Evolutionary conservation across 352 stramenopile species (phyloP).

Genomic region (Pythium dissotocum): DNA sequence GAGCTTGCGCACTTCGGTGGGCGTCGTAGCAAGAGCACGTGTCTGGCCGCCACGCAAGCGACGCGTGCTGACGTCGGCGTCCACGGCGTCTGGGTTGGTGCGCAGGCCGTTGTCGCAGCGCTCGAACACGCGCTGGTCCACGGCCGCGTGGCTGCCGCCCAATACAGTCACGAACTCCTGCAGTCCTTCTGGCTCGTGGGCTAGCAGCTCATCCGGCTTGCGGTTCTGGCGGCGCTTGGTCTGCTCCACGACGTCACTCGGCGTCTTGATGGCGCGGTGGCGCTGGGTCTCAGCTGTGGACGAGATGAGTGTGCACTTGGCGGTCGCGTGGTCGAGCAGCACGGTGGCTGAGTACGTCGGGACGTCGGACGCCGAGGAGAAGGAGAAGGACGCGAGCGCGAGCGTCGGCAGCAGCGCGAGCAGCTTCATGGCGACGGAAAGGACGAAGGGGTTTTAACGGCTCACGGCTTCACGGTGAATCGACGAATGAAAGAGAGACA

Average conservation of each 20-base stretch:
- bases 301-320: constrained; percentile 20
- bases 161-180: constrained; percentile 23
- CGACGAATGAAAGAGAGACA: background rate
- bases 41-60: background rate
- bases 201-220: constrained; percentile 15
- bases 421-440: background rate
- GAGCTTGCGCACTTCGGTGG: constrained; percentile 27
- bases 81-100: background rate
- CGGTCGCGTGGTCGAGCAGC: background rate
- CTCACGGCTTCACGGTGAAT: background rate
- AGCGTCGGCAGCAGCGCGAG: constrained; percentile 1
- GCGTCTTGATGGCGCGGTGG: constrained; percentile 21
- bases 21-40: background rate
- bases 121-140: constrained; percentile 3
- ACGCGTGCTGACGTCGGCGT: background rate
- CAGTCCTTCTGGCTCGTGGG: constrained; percentile 1
- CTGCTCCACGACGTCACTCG: constrained; percentile 22
- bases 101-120: constrained; percentile 2
- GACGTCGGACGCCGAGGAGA: background rate
- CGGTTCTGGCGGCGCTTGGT: constrained; percentile 25
- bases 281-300: constrained; percentile 17
- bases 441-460: background rate
- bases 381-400: background rate
- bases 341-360: constrained; percentile 10
- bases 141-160: constrained; percentile 20